Base-by-base conservation (phyloP, 139 green algal species). In the Chloropicon primus region DNA sequence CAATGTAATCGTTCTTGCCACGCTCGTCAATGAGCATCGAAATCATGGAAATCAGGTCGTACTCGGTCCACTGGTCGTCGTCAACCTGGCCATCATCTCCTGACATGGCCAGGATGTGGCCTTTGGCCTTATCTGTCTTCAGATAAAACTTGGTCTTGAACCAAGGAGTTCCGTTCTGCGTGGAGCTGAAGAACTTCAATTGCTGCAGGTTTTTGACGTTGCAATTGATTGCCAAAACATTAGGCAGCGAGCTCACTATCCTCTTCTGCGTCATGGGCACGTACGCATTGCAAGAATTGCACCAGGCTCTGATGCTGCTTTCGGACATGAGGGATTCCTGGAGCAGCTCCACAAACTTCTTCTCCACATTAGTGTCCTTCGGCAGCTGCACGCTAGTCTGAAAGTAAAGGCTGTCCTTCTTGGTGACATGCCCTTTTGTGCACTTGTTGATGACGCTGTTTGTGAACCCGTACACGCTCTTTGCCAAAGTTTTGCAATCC, bases 41-140 rank as follows among this genome's bases (percentile, higher is more conserved):
- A 22, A 97, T 80, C 73, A 94, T 74, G 1, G 84, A 88, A 0
- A 86, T 90, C 73, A 97, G 88, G 79, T 92, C 86, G 72, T 94
- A 96, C 72, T 87, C 75, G 0, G 78, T 81, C 78, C 24, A 72
- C 53, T 26, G 22, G 76, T 25, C 23, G 27, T 41, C 27, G 21
- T 23, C 74, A 22, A 26, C 28, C 27, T 27, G 27, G 74, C 28
- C 74, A 28, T n/a, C 10, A 71, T 3, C 26, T 23, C 22, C 5
- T 54, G 27, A n/a, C 2, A 62, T 22, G 2, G 28, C 81, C 2
- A 17, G 29, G 2, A 71, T 22, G 17, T 53, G 74, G 53, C 81
- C 78, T 27, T 77, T 72, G 0, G 73, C 74, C 17, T 27, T 77
- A 21, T 71, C 25, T 21, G 41, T 62, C 41, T 62, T 62, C 41